Base-by-base conservation (phyloP, 2,329 filamentous ascomycete genomes). In the Aspergillus chevalieri region DNA sequence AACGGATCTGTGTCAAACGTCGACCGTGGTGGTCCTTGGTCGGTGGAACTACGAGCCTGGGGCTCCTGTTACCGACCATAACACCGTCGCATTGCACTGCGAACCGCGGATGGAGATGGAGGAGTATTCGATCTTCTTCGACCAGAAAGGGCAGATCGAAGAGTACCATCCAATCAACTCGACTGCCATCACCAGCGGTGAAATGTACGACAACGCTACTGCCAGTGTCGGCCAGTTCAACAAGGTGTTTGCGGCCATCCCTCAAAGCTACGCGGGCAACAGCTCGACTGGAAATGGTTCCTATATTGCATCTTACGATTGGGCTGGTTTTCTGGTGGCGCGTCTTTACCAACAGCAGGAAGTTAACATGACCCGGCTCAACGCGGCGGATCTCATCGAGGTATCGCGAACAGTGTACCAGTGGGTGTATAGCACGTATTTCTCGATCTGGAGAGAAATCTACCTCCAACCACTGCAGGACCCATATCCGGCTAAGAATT, bases 341-440 rank as follows among this genome's bases (percentile, higher is more conserved):
- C 62, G 63, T 12, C 50, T 67, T 3, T 67, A 67, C 36, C 56
- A 63, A 28, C 62, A 58, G n/a, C 53, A 50, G 19, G 55, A 61
- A 19, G 44, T 58, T 3, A 48, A 57, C 1, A 55, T 66, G 22
- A 55, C 57, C n/a, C 50, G 58, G 0, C 52, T 67, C 10, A 47
- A 64, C n/a, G n/a, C 58, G 0, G 28, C 26, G 3, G 50, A 52
- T 8, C 43, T 67, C 39, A 63, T 57, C 4, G 42, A 55, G 9
- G 49, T 65, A 19, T 65, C 64, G 9, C 58, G 57, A 34, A 56
- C 47, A 4, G 64, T 67, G 6, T 67, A 67, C 38, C 62, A 65
- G 46, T 67, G 65, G 64, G 65, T 66, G 1, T 67, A 66, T 44
- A 61, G 61, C 42, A 67, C 65, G 10, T 67, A 67, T 44, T 67